Evolutionary conservation across 108 stramenopile genomes (phyloP).

Genomic region (Seminavis robusta): DNA sequence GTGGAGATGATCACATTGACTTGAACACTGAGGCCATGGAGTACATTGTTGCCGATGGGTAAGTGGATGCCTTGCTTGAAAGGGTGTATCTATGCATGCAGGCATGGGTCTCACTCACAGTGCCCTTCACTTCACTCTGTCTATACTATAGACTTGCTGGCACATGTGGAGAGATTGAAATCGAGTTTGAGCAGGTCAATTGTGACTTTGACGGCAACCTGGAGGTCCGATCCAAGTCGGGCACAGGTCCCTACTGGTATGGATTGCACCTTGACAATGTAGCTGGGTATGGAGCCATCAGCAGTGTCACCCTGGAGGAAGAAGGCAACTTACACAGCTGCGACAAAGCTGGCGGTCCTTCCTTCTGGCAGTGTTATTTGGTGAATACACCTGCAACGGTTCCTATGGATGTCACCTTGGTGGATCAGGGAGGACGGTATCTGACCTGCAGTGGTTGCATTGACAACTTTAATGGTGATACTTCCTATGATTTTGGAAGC

Average conservation of each 20-base stretch:
- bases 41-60: conserved; percentile 3
- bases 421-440: conserved; percentile 7
- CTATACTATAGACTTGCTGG: too few species aligned
- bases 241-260: conserved; percentile 12
- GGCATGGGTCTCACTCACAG: too few species aligned
- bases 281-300: conserved; percentile 14
- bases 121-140: too few species aligned
- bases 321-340: neutral
- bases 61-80: too few species aligned
- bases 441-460: conserved; percentile 1
- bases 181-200: neutral
- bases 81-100: too few species aligned
- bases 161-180: conserved; percentile 15
- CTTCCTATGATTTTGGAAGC: conserved; percentile 9
- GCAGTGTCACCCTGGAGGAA: too few species aligned
- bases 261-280: conserved; percentile 15
- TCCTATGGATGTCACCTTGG: too few species aligned
- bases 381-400: neutral
- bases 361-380: conserved; percentile 9
- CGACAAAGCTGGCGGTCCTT: conserved; percentile 7
- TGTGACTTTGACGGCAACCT: conserved; percentile 10
- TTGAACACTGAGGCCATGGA: conserved; percentile 10
- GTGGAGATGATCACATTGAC: conserved; percentile 4
- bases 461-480: conserved; percentile 1
- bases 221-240: conserved; percentile 16